These are phyloP conservation scores for Calamus simplicifolius DNA, from an alignment of 176 grass and related monocot genomes.

Conservation along the genomic window DNA sequence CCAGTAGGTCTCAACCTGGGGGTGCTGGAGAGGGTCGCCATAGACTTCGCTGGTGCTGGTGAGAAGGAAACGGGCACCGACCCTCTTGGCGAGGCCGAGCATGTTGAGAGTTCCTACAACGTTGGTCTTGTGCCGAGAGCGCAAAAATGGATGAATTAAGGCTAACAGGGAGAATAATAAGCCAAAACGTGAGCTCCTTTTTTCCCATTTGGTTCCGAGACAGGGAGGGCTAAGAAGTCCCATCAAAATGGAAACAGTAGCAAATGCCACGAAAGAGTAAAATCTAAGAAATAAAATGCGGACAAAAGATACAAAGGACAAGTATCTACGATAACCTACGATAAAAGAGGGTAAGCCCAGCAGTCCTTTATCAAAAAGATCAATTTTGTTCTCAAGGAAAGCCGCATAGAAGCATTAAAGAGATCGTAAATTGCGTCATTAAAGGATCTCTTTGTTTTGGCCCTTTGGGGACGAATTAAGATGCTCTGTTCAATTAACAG, in stretches of 20 bases:
- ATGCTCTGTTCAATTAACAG: no score
- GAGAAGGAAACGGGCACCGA: conserved; percentile 77
- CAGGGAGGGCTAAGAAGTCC: not conserved
- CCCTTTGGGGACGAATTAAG: no score
- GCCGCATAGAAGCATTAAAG: no score
- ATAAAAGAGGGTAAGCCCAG: no score
- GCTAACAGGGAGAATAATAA: not conserved
- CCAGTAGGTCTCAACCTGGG: conserved; percentile 97
- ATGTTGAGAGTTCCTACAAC: conserved; percentile 93
- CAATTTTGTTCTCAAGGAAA: no score
- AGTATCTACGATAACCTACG: no score
- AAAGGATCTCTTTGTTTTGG: no score
- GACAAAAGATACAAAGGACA: no score
- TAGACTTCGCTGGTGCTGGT: conserved; percentile 97
- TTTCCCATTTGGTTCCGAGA: not conserved
- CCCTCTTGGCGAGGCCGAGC: conserved; percentile 86
- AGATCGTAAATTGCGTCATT: no score
- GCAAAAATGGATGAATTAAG: conserved; percentile 34
- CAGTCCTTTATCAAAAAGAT: no score
- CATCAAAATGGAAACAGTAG: not conserved
- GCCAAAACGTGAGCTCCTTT: not conserved
- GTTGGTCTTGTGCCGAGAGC: conserved; percentile 75
- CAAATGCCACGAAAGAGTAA: no score
- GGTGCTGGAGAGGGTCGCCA: conserved; percentile 87
- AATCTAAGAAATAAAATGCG: no score